A percentile compares a stretch with the other conserved stretches of the same genome.
Evolutionary conservation across 352 stramenopile genomes (phyloP).

Genomic region (Globisporangium okanoganense): DNA sequence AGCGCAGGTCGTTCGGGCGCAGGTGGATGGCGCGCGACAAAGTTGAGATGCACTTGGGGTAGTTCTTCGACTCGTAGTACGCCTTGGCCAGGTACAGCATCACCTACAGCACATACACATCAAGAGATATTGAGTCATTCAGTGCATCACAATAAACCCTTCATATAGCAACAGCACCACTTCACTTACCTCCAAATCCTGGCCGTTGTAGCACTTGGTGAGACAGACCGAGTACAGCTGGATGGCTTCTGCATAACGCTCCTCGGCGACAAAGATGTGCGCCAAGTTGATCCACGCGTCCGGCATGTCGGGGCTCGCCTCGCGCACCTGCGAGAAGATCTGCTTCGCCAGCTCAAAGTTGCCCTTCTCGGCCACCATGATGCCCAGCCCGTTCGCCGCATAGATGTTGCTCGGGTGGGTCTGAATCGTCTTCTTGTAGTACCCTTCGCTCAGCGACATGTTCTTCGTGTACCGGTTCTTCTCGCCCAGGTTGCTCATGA

Average conservation of each 20-base stretch:
- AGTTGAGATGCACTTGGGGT: constrained; percentile 82
- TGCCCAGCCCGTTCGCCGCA: constrained; percentile 96
- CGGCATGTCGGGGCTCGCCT: constrained; percentile 94
- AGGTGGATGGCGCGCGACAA: constrained; percentile 79
- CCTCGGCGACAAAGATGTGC: constrained; percentile 96
- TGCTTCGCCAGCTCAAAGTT: constrained; percentile 96
- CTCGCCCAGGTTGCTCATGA: constrained; percentile 96
- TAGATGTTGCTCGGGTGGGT: constrained; percentile 94
- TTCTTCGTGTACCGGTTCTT: constrained; percentile 96
- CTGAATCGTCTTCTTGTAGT: constrained; percentile 94
- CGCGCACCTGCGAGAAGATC: constrained; percentile 95
- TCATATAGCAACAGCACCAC: not conserved
- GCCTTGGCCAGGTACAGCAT: constrained; percentile 85
- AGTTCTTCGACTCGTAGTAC: constrained; percentile 89
- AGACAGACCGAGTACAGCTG: constrained; percentile 94
- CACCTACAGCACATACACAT: constrained; percentile 21
- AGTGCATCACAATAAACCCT: no score
- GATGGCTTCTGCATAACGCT: constrained; percentile 94
- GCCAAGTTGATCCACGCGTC: constrained; percentile 97
- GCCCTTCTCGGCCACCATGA: constrained; percentile 97
- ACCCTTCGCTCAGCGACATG: constrained; percentile 92
- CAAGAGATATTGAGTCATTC: not conserved
- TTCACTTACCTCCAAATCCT: constrained; percentile 60
- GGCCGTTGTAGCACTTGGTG: constrained; percentile 87
- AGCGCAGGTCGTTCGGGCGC: constrained; percentile 66